Base-by-base conservation (phyloP, 225 moss, liverwort and hornwort genomes). In the Anthoceros angustus region DNA sequence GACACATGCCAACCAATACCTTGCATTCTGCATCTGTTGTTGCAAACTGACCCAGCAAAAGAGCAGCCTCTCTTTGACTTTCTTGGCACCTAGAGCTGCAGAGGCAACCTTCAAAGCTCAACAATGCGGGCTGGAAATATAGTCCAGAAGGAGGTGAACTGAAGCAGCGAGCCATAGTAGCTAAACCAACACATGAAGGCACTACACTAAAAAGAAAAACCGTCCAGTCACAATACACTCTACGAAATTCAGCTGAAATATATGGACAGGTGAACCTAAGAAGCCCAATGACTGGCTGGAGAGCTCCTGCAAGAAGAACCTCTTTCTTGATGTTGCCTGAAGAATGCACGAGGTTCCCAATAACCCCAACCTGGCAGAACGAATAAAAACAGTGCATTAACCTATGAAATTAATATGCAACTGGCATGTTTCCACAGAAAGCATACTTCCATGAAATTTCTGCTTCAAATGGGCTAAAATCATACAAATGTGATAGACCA, bases 21-120 rank as follows among this genome's bases (percentile, higher is more conserved):
- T 95, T 95, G 78, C 95, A 95, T 68, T 95, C 95, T 8, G 95
- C 88, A 69, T 95, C 95, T 40, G 95, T 95, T 74, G 94, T 94
- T 20, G 95, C 95, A 70, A 95, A 95, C 72, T 95, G 95, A 9
- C 95, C 95, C 63, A 95, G 74, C 68, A 95, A 74, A 66, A 95
- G 78, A 66, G 95, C 95, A 67, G 95, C 95, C 72, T 95, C 95
- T 40, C 95, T 81, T 75, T 95, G 95, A 75, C 95, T 95, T 77
- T 95, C 95, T 70, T 86, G 91, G 63, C 95, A 95, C 67, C 88
- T 86, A 62, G 95, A 95, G 78, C 95, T 95, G 75, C 63, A 70
- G 69, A 16, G 64, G 24, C 60, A 10, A 63, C 50, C 69, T 38
- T 7, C 9, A 38, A 48, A 2, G 46, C 1, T 12, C 46, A 48